phyloP scores from a whole-genome alignment of 345 rosid genomes.

The Trapa incisa region DNA sequence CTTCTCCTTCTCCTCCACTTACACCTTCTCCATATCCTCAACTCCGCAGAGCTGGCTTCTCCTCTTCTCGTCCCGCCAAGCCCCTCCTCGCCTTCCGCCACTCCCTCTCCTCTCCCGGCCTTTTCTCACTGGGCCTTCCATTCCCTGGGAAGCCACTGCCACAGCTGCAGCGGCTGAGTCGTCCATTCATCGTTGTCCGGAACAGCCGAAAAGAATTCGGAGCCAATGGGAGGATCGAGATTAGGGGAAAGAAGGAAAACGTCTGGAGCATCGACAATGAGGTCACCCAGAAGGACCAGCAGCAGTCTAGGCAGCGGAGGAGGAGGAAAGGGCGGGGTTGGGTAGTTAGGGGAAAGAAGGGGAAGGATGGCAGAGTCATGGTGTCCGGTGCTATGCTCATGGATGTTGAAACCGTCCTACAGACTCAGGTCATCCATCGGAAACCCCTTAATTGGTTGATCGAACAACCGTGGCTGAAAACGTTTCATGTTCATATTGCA shows the following conservation, averaged over 20 bases:
- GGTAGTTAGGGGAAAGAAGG: conserved; percentile 28
- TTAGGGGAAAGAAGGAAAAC: conserved; percentile 57
- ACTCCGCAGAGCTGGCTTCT: conserved; percentile 20
- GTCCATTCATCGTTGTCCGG: conserved; percentile 12
- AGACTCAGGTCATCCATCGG: conserved; percentile 51
- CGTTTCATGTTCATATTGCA: not conserved
- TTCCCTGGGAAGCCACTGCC: conserved; percentile 5
- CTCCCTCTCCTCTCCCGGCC: conserved; percentile 4
- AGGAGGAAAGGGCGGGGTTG: conserved; percentile 34
- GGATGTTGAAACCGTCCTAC: conserved; percentile 76
- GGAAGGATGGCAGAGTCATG: conserved; percentile 28
- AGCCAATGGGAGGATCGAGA: conserved; percentile 16
- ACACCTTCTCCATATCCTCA: conserved; percentile 26
- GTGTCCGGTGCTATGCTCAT: conserved; percentile 62
- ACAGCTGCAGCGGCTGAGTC: not conserved
- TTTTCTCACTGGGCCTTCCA: not conserved
- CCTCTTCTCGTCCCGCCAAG: not conserved
- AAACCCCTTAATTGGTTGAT: not conserved
- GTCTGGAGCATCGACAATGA: conserved; percentile 81
- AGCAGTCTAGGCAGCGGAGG: conserved; percentile 12
- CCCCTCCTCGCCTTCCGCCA: conserved; percentile 21
- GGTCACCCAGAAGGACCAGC: conserved; percentile 14
- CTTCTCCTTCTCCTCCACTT: not conserved
- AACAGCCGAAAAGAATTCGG: conserved; percentile 23
- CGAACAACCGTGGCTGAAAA: not conserved